phyloP scores from a whole-genome alignment of 2,329 filamentous ascomycete genomes.

The Ascochyta rabiei region DNA sequence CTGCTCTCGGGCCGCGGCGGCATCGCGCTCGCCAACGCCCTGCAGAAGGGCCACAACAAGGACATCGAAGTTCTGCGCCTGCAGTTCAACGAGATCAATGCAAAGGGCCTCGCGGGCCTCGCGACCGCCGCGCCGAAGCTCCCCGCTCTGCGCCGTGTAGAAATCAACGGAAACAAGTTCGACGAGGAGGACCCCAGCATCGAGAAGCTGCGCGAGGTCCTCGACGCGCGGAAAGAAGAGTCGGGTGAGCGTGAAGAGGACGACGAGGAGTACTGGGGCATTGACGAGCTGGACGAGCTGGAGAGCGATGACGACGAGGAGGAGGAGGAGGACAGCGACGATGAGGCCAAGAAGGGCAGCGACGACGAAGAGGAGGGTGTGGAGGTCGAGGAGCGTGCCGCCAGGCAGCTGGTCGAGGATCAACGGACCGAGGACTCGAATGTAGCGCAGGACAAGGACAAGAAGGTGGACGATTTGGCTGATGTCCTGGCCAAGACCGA shows the following conservation, averaged over 20 bases:
- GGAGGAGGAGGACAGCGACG: conserved; percentile 70
- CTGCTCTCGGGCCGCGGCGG: conserved; percentile 80
- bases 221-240: conserved; percentile 77
- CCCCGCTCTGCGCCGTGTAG: conserved; percentile 80
- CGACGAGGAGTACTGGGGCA: conserved; percentile 57
- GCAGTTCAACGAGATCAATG: conserved; percentile 93
- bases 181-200: conserved; percentile 80
- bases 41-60: conserved; percentile 76
- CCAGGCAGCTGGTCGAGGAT: conserved; percentile 68
- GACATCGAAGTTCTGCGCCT: conserved; percentile 81
- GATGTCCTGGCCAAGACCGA: conserved; percentile 74
- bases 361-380: conserved; percentile 71
- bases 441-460: conserved; percentile 71
- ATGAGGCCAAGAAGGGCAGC: conserved; percentile 64
- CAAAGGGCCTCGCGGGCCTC: conserved; percentile 73
- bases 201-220: conserved; percentile 65
- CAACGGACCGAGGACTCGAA: conserved; percentile 76
- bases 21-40: conserved; percentile 72
- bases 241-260: conserved; percentile 59
- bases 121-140: conserved; percentile 69
- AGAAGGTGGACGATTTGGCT: conserved; percentile 81
- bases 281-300: conserved; percentile 74
- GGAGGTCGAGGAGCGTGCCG: conserved; percentile 48
- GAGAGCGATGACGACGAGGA: conserved; percentile 87
- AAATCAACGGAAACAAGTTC: conserved; percentile 97